phyloP scores from a whole-genome alignment of 176 grass and related monocot species.

The Dactylis glomerata region DNA sequence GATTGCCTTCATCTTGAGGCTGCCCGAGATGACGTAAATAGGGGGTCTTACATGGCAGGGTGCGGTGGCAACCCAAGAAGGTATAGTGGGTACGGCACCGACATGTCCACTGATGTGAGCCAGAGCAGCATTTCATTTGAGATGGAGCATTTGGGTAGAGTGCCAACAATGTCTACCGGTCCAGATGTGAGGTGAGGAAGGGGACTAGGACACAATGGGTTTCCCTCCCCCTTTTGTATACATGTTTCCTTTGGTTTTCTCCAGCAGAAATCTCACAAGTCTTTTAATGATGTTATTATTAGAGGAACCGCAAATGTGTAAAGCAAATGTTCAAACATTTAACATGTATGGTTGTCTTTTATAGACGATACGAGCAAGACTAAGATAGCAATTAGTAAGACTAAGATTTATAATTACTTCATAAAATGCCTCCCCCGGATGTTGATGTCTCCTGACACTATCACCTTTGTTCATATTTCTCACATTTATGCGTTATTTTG shows the following conservation, averaged over 20 bases:
- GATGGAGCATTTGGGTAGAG: neutral
- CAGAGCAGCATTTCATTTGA: slow-evolving; percentile 32
- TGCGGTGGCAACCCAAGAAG: neutral
- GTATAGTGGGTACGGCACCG: neutral
- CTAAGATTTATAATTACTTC: too few relatives aligned
- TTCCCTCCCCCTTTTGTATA: neutral
- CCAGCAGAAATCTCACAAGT: neutral
- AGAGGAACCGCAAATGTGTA: too few relatives aligned
- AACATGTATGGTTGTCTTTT: too few relatives aligned
- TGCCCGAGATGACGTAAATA: neutral
- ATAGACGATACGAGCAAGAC: too few relatives aligned
- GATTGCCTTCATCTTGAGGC: neutral
- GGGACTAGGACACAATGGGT: neutral
- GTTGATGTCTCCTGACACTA: too few relatives aligned
- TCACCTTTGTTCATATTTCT: too few relatives aligned
- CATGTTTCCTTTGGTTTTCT: neutral
- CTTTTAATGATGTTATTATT: neutral
- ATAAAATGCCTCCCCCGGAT: too few relatives aligned
- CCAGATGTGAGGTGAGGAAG: neutral
- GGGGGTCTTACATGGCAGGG: neutral
- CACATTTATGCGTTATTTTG: too few relatives aligned
- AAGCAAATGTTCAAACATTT: too few relatives aligned
- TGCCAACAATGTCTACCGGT: neutral
- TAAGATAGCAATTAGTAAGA: too few relatives aligned
- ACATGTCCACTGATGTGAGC: slow-evolving; percentile 20